These are phyloP conservation scores for Globisporangium echinulatum DNA, from an alignment of 352 stramenopile species.

Conservation along the genomic window DNA sequence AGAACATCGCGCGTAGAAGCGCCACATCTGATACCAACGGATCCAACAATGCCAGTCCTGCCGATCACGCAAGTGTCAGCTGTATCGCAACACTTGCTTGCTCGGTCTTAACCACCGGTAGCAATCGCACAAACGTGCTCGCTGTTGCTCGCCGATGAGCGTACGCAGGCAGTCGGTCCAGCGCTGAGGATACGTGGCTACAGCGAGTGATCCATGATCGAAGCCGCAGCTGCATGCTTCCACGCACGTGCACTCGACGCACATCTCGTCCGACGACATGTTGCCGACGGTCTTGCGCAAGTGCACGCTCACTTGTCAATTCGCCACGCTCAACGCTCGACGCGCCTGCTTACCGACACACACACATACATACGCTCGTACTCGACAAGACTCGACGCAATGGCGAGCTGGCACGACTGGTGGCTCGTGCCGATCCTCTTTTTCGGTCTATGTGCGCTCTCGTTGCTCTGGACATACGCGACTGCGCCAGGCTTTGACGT, in stretches of 20 bases:
- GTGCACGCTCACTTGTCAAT: not conserved
- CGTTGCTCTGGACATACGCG: conserved; percentile 38
- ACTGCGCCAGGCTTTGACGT: conserved; percentile 44
- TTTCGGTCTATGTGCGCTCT: conserved; percentile 22
- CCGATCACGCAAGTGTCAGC: too few species aligned
- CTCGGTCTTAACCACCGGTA: too few species aligned
- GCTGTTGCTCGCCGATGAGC: too few species aligned
- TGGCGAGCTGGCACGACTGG: not conserved
- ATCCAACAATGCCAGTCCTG: too few species aligned
- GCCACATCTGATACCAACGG: too few species aligned
- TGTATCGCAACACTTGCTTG: too few species aligned
- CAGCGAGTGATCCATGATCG: not conserved
- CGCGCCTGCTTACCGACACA: not conserved
- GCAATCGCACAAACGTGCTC: too few species aligned
- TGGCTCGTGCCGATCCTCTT: conserved; percentile 12
- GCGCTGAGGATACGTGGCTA: too few species aligned
- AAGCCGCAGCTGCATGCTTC: not conserved
- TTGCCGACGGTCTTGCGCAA: not conserved
- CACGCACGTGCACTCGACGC: not conserved
- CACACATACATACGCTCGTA: not conserved
- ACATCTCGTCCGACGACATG: not conserved
- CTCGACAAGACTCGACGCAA: not conserved
- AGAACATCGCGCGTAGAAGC: too few species aligned
- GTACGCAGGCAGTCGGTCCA: too few species aligned
- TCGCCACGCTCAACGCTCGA: not conserved